Evolutionary conservation across 2,329 filamentous ascomycete genomes (phyloP).

Genomic region (Colletotrichum tanaceti): DNA sequence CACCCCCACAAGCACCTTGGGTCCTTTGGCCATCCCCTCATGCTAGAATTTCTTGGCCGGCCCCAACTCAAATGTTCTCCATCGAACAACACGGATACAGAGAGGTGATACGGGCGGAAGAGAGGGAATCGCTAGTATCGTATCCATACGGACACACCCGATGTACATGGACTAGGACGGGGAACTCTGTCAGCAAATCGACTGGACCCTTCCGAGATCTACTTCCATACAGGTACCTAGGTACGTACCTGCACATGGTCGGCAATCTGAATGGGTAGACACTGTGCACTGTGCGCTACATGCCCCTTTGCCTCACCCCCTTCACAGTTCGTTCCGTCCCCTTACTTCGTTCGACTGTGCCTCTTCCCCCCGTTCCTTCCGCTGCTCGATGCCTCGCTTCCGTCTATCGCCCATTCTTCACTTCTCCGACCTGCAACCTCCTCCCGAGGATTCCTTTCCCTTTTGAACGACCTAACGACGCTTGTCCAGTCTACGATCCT

Average conservation of each 20-base stretch:
- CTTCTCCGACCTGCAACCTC: background rate
- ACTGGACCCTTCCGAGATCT: too few species aligned
- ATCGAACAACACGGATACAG: background rate
- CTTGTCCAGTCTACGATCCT: constrained; percentile 17
- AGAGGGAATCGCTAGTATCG: background rate
- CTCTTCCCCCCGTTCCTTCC: constrained; percentile 6
- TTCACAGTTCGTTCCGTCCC: constrained; percentile 6
- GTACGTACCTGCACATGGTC: background rate
- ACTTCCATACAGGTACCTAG: background rate
- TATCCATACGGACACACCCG: too few species aligned
- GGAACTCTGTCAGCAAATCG: constrained; percentile 27
- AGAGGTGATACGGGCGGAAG: background rate
- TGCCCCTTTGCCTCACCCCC: background rate
- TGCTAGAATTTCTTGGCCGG: constrained; percentile 6
- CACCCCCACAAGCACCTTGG: background rate
- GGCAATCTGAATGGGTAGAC: constrained; percentile 19
- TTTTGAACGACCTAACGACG: constrained; percentile 4
- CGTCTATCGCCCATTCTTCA: constrained; percentile 20
- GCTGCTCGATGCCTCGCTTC: constrained; percentile 9
- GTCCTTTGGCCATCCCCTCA: background rate
- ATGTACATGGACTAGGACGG: constrained; percentile 20
- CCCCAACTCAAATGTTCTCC: background rate
- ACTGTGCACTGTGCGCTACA: constrained; percentile 1
- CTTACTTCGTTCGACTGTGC: constrained; percentile 21
- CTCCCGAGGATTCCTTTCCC: background rate